These are phyloP conservation scores for Calonectria montana DNA, from an alignment of 2,329 filamentous ascomycete species.

Conservation along the genomic window DNA sequence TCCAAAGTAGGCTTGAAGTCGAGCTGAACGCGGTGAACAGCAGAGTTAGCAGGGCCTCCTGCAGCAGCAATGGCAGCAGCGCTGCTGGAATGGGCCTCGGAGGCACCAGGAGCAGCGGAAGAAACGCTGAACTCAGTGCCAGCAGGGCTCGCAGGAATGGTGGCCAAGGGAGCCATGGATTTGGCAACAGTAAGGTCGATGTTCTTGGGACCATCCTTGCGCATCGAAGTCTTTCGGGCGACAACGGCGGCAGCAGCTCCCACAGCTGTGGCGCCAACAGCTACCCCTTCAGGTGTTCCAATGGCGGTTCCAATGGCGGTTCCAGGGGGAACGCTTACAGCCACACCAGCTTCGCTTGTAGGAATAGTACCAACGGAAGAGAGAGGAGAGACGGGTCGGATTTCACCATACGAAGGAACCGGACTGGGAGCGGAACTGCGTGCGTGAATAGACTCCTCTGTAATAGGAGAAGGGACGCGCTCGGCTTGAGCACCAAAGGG, in stretches of 20 bases:
- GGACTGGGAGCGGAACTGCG: constrained; percentile 46
- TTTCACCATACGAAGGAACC: constrained; percentile 43
- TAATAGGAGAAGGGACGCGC: constrained; percentile 56
- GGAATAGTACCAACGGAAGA: constrained; percentile 2
- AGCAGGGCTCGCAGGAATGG: constrained; percentile 67
- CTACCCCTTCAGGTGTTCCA: constrained; percentile 39
- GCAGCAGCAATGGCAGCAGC: constrained; percentile 72
- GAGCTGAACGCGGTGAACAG: constrained; percentile 92
- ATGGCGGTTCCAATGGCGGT: constrained; percentile 33
- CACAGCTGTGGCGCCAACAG: constrained; percentile 30
- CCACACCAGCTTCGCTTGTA: constrained; percentile 36
- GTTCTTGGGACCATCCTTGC: constrained; percentile 61
- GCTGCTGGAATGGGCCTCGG: constrained; percentile 56
- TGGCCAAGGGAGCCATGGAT: constrained; percentile 46
- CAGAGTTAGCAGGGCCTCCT: constrained; percentile 66
- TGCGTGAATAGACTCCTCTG: constrained; percentile 45
- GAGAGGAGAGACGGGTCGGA: constrained; percentile 12
- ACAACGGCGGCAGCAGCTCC: constrained; percentile 47
- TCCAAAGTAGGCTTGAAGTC: constrained; percentile 94
- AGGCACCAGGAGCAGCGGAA: constrained; percentile 61
- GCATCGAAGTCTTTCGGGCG: constrained; percentile 67
- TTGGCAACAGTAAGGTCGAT: constrained; percentile 63
- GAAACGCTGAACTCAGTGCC: constrained; percentile 72
- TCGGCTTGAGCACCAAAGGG: constrained; percentile 77
- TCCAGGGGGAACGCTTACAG: constrained; percentile 53